Evolutionary conservation across 106 monocot species (phyloP), one percentile per base, ranked within the genome.

Genomic region (Ottelia alismoides): DNA sequence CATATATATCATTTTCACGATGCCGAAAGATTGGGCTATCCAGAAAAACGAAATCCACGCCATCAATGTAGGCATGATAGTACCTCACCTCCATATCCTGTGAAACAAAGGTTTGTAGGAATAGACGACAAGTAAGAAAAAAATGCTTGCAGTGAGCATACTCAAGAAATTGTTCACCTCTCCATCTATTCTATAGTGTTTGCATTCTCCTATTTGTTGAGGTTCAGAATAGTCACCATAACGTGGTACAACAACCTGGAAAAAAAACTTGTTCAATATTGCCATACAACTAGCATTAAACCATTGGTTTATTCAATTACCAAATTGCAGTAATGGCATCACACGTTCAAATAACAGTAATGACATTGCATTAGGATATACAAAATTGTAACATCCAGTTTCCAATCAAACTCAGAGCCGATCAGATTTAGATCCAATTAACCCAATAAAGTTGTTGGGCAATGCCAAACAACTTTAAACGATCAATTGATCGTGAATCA

Each of bases 11-110:
- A 51, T 79, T 62, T 10, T 68, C 63, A 27, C 56, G 70, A 20
- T 83, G 79, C 11, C 74, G 67, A 56, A 80, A 88, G 20, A 62
- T 28, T 3, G 76, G 71, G 59, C 56, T 53, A 21, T 88, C 88
- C 0, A 88, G n/a, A 47, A 88, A 88, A 31, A 88, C 83, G 63
- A 88, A 88, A 76, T 88, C 88, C 25, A 88, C 88, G 1, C 83
- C 74, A 62, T 88, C 88, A 47, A 88, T 79, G 47, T 61, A 83
- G 43, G 79, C 76, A 31, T 88, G 88, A 54, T 50, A 73, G 63
- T 79, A 88, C 18, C 51, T 64, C 31, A 88, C 88, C 49, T 88
- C 88, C 66, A 76, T 70, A 58, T 83, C 83, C 88, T 88, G 47
- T 10, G 22, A 6, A 51, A 16, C 12, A n/a, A 22, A 0, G 12